phyloP scores from a whole-genome alignment of 495 filamentous ascomycete species.

The Staphylotrichum longicolle region DNA sequence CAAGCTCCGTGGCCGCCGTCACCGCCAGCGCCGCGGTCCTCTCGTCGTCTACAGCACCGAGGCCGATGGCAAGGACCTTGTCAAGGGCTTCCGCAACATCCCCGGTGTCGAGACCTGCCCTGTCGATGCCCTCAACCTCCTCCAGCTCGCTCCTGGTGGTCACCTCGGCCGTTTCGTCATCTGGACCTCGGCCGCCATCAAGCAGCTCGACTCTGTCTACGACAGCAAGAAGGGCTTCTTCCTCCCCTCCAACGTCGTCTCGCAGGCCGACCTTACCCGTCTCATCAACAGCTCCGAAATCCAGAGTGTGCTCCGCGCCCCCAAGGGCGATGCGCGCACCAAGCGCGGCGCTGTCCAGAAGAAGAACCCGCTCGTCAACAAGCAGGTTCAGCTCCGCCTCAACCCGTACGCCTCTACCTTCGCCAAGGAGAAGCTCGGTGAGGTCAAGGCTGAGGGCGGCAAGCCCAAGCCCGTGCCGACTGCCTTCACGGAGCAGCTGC shows the following conservation, averaged over 20 bases:
- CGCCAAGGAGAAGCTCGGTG: slow-evolving; percentile 61
- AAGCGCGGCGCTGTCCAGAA: slow-evolving; percentile 92
- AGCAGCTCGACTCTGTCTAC: slow-evolving; percentile 94
- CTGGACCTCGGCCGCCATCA: slow-evolving; percentile 96
- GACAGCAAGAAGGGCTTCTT: slow-evolving; percentile 99
- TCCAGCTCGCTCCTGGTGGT: slow-evolving; percentile 97
- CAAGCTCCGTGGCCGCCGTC: slow-evolving; percentile 90
- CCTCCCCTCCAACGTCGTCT: slow-evolving; percentile 80
- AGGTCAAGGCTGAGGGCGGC: slow-evolving; percentile 41
- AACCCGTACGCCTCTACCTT: slow-evolving; percentile 94
- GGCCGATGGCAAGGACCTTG: slow-evolving; percentile 86
- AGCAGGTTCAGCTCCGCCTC: slow-evolving; percentile 92
- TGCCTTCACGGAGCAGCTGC: slow-evolving; percentile 40
- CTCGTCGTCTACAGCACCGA: slow-evolving; percentile 94
- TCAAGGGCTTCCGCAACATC: slow-evolving; percentile 94
- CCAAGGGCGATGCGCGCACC: slow-evolving; percentile 83
- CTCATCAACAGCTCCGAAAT: slow-evolving; percentile 99
- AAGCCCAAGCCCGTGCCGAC: slow-evolving; percentile 37
- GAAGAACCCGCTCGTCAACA: slow-evolving; percentile 99
- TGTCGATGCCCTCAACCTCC: slow-evolving; percentile 94
- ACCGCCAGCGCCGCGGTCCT: slow-evolving; percentile 95
- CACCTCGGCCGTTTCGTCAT: slow-evolving; percentile 98
- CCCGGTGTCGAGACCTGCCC: slow-evolving; percentile 95
- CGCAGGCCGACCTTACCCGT: slow-evolving; percentile 89
- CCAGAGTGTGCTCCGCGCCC: slow-evolving; percentile 84